Conservation (phyloP, 2,329 filamentous ascomycete genomes). For the Raffaelea deltoideospora region DNA sequence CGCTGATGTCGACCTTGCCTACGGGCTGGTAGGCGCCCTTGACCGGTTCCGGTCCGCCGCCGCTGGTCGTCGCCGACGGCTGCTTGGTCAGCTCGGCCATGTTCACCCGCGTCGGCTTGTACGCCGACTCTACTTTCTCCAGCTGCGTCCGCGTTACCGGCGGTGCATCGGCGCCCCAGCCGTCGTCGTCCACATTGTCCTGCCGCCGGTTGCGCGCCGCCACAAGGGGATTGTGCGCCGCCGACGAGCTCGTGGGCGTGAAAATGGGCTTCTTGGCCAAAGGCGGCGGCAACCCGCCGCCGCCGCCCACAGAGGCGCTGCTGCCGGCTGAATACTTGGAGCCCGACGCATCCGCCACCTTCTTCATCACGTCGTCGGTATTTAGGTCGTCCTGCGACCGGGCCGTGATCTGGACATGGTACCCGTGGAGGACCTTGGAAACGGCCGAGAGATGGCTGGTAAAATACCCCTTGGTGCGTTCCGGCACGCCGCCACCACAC, state of each 20-base stretch:
- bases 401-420: conserved; percentile 94
- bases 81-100: conserved; percentile 71
- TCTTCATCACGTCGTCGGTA: conserved; percentile 77
- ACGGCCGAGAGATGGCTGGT: conserved; percentile 85
- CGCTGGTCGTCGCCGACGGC: conserved; percentile 19
- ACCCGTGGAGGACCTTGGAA: conserved; percentile 85
- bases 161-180: conserved; percentile 93
- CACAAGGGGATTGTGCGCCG: conserved; percentile 49
- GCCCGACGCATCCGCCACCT: conserved; percentile 87
- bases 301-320: conserved; percentile 25
- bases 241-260: conserved; percentile 50
- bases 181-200: conserved; percentile 60
- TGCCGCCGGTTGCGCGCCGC: conserved; percentile 47
- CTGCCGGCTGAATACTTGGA: conserved; percentile 75
- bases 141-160: conserved; percentile 72
- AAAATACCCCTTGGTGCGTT: conserved; percentile 96
- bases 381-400: conserved; percentile 81
- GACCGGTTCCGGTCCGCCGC: conserved; percentile 48
- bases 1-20: conserved; percentile 94
- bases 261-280: conserved; percentile 84
- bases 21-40: conserved; percentile 82
- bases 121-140: conserved; percentile 83
- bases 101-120: conserved; percentile 91
- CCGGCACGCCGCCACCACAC: conserved; percentile 96
- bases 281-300: conserved; percentile 51